Evolutionary conservation across 257 asterid genomes (phyloP).

Genomic region (Scutellaria galericulata): DNA sequence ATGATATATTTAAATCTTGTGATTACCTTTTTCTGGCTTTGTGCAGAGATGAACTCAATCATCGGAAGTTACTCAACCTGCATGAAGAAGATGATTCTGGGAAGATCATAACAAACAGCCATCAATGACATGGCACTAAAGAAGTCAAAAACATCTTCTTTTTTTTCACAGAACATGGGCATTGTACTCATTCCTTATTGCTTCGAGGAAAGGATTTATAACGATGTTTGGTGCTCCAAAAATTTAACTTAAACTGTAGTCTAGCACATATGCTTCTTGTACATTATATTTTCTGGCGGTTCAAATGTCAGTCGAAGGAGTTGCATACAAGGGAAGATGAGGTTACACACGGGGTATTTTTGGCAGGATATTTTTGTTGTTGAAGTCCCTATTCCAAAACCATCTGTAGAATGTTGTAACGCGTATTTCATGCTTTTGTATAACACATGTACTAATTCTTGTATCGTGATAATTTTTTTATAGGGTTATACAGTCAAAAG

Average conservation of each 20-base stretch:
- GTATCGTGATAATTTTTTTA: neutral
- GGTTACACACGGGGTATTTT: neutral
- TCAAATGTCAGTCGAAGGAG: constrained; percentile 5
- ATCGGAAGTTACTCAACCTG: constrained; percentile 26
- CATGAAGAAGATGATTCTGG: constrained; percentile 43
- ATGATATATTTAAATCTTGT: neutral
- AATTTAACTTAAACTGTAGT: constrained; percentile 17
- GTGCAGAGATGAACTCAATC: constrained; percentile 53
- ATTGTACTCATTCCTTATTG: neutral
- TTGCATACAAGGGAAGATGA: neutral
- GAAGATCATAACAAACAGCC: constrained; percentile 33
- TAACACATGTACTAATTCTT: neutral
- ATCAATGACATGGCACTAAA: constrained; percentile 30
- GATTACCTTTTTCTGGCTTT: neutral
- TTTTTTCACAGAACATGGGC: no score
- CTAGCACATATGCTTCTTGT: constrained; percentile 24
- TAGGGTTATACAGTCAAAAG: neutral
- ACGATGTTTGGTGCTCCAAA: neutral
- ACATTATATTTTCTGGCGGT: constrained; percentile 23
- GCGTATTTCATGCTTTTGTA: neutral
- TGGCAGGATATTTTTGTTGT: neutral
- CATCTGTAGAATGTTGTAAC: neutral
- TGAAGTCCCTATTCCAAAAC: neutral
- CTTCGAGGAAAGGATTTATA: neutral
- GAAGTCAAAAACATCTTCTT: no score